Conservation (phyloP, 1,139 yeast species). For the Candida smagusa region DNA sequence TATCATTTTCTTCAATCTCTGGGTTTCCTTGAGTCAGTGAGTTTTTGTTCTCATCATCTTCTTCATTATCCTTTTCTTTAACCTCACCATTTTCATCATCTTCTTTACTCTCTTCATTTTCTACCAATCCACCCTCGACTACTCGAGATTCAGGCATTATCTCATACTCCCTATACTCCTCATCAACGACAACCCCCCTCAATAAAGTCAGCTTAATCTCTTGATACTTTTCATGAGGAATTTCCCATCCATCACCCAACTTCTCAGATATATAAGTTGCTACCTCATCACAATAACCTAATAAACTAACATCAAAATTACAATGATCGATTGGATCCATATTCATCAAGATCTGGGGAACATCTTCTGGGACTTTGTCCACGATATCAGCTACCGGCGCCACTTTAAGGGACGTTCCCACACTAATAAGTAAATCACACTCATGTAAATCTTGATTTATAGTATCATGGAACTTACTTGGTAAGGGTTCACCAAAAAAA, state of each 20-base stretch:
- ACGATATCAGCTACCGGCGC: constrained; percentile 84
- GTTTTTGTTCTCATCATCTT: no score
- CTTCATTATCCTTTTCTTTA: no score
- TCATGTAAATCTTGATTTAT: constrained; percentile 51
- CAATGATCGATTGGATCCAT: constrained; percentile 63
- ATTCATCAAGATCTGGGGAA: constrained; percentile 84
- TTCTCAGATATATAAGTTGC: constrained; percentile 54
- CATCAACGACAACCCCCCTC: constrained; percentile 18
- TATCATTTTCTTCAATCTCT: no score
- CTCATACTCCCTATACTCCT: constrained; percentile 15
- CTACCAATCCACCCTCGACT: no score
- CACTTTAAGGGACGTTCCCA: constrained; percentile 92
- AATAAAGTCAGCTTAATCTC: constrained; percentile 18
- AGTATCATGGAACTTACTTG: constrained; percentile 63
- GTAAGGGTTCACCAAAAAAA: constrained; percentile 87
- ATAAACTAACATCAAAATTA: constrained; percentile 74
- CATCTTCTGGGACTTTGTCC: constrained; percentile 61
- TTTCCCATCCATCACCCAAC: constrained; percentile 56
- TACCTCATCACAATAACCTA: constrained; percentile 88
- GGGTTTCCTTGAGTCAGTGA: no score
- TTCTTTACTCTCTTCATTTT: no score
- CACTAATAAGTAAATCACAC: constrained; percentile 81
- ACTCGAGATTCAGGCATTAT: constrained; percentile 1
- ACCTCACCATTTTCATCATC: no score
- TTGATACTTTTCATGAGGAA: constrained; percentile 48